phyloP scores from a whole-genome alignment of 495 filamentous ascomycete species.

The Penicillium ochrochloron region DNA sequence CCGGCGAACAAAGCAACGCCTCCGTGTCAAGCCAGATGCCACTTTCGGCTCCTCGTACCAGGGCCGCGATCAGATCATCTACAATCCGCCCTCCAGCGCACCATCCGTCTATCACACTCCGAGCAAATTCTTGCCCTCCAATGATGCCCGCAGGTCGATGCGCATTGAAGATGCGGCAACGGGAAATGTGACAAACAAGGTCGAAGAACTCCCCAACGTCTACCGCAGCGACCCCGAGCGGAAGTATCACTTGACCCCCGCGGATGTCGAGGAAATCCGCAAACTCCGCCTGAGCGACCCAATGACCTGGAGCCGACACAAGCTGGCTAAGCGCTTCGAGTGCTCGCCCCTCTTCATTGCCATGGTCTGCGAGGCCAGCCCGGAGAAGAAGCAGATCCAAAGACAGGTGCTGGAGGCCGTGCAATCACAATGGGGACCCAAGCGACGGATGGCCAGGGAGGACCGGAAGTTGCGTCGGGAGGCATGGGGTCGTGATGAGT shows the following conservation, averaged over 20 bases:
- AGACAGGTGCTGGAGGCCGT: slow-evolving; percentile 62
- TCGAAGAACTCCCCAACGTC: slow-evolving; percentile 58
- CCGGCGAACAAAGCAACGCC: slow-evolving; percentile 70
- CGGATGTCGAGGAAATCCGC: slow-evolving; percentile 81
- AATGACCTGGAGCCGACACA: slow-evolving; percentile 69
- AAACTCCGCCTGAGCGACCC: slow-evolving; percentile 69
- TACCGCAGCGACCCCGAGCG: slow-evolving; percentile 57
- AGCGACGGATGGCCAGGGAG: slow-evolving; percentile 71
- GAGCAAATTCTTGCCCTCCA: slow-evolving; percentile 80
- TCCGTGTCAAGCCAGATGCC: slow-evolving; percentile 73
- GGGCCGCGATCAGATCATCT: slow-evolving; percentile 71
- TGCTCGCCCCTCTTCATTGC: slow-evolving; percentile 77
- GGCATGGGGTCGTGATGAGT: slow-evolving; percentile 56
- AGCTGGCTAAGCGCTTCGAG: slow-evolving; percentile 73
- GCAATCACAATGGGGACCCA: slow-evolving; percentile 74
- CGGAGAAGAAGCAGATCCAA: slow-evolving; percentile 54
- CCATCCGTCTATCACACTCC: slow-evolving; percentile 87
- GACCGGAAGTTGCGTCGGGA: slow-evolving; percentile 71
- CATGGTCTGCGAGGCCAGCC: slow-evolving; percentile 53
- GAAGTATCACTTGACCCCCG: slow-evolving; percentile 75
- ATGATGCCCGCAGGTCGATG: slow-evolving; percentile 72
- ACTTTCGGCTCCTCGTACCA: slow-evolving; percentile 63
- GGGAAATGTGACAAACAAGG: slow-evolving; percentile 19
- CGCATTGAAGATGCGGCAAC: slow-evolving; percentile 30
- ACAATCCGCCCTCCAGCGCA: slow-evolving; percentile 89